Evolutionary conservation across 305 asterid genomes (phyloP), one percentile per base, ranked within the genome.

Genomic region (Fraxinus xanthoxyloides): DNA sequence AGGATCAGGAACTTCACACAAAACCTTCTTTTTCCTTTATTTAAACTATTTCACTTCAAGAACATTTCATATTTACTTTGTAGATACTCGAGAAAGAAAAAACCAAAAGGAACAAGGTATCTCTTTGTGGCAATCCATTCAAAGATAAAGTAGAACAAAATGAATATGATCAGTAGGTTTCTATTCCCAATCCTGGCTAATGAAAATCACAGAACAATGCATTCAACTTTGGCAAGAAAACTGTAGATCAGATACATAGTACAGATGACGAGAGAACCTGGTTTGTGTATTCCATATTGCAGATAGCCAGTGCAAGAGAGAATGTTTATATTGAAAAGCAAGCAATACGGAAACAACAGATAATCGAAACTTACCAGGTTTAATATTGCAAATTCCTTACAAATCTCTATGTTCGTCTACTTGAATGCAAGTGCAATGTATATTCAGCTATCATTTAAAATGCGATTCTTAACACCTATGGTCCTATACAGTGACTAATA

Each of bases 341-440:
- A 59, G 46, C 48, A 19, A 19, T 61, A 63, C 36, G 24, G 65
- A 24, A 51, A 77, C 35, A 26, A 69, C 28, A 34, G 19, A 76
- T 70, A 30, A 48, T 54, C 63, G 56, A 74, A 74, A 38, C 17
- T 10, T 10, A 38, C 48, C 72, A 9, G 75, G 67, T 30, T 56
- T 31, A 72, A 32, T 7, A 30, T 38, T 7, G 32, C 79, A 61
- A 63, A 77, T 81, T 17, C 48, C 75, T 46, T 59, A 75, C 80
- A 77, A 72, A 77, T 77, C 78, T 76, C 26, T 59, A 36, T 28
- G 61, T 78, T 59, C 13, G 0, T 19, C 21, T n/a, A 43, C 23
- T 69, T 59, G 46, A 0, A 76, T 15, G 61, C 19, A 17, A 51
- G 59, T 34, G 78, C 40, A 24, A 51, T 31, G 32, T 19, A 76